A percentile compares a stretch with the other conserved stretches of the same genome.
Conservation (phyloP, 1,284 basidiomycete species). For the Megacollybia platyphylla region DNA sequence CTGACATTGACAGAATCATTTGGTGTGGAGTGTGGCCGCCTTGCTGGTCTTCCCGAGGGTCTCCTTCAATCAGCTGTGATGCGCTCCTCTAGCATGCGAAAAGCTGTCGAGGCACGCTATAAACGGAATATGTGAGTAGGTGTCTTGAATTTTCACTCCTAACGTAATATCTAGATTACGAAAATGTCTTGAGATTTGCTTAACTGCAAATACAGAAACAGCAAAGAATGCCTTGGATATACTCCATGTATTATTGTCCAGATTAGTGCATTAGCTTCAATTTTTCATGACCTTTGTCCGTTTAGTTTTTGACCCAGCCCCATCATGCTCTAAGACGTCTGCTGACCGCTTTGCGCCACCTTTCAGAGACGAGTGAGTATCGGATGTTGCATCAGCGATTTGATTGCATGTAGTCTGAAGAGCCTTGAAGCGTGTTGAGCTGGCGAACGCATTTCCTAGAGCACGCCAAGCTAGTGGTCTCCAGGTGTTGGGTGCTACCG, state of each 20-base stretch:
- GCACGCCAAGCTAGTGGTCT: conserved; percentile 21
- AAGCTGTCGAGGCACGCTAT: conserved; percentile 33
- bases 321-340: no score
- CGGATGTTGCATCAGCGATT: conserved; percentile 12
- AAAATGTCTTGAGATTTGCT: no score
- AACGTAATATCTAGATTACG: no score
- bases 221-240: no score
- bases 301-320: no score
- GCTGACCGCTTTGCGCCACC: no score
- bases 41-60: conserved; percentile 67
- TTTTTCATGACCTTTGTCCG: no score
- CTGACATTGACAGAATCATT: conserved; percentile 55
- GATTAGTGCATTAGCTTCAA: no score
- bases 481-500: conserved; percentile 18
- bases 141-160: no score
- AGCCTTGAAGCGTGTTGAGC: conserved; percentile 24
- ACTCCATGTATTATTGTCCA: no score
- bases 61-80: conserved; percentile 50
- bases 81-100: conserved; percentile 45
- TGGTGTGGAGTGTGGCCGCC: conserved; percentile 79
- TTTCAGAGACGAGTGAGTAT: no score
- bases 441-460: conserved; percentile 17
- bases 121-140: conserved; percentile 7
- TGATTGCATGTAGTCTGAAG: conserved; percentile 30
- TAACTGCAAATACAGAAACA: no score